Base-by-base conservation (phyloP, 257 asterid genomes). In the Salvia hispanica region DNA sequence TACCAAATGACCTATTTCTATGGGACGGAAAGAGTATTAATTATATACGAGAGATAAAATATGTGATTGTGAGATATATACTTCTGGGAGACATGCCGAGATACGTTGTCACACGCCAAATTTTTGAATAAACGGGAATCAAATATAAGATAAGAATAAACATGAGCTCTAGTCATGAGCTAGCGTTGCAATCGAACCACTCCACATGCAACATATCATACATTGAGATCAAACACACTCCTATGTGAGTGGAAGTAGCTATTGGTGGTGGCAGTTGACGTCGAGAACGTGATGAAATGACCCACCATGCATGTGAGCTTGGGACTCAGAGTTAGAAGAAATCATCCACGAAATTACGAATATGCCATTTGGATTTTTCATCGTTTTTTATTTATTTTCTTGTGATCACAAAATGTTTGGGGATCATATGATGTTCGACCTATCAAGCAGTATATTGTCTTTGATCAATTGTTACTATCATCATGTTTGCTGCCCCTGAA, bases 271-370 rank as follows among this genome's bases (percentile, higher is more conserved):
- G 78, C 58, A 42, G 62, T 71, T 66, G 70, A 62, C 16, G 59
- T 55, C n/a, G 37, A 70, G 47, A 72, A 79, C 77, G 71, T 77
- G 79, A 77, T 34, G 56, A 74, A 77, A 77, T 67, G 84, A 71
- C 83, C 87, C 84, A 79, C 82, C 44, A 61, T 70, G 79, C 87
- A 79, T 79, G 87, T 79, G 84, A 74, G 67, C 71, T 74, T 53
- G 28, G 72, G 69, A 7, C 2, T 62, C 13, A 45, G 37, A 45
- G 21, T 21, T 21, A 15, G 42, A 14, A 21, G 40, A 53, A 48
- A 4, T 50, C 66, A 62, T 76, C 61, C 55, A 18, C 48, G 76
- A 74, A 65, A 59, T 82, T 79, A 82, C 73, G 0, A 57, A n/a
- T n/a, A 50, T 66, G 54, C 72, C 75, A 72, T 55, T 57, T 28